Evolutionary conservation across 371 early-diverging fungal genomes (phyloP).

Genomic region (Polyrhizophydium stewartii): DNA sequence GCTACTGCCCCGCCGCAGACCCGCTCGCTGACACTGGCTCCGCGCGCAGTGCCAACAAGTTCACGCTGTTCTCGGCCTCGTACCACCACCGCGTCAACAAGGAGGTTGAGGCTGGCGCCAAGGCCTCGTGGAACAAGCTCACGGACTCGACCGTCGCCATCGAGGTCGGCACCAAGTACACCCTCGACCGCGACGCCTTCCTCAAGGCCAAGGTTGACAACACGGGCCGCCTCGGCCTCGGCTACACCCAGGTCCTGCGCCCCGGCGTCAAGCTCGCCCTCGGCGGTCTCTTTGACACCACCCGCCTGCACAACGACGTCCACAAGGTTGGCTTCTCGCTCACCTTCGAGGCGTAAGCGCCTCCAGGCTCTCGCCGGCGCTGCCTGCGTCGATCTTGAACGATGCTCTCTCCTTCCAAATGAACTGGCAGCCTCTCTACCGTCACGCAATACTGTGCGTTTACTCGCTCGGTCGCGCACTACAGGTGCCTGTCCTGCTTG

Average conservation of each 20-base stretch:
- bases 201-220: conserved; percentile 96
- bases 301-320: conserved; percentile 85
- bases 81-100: conserved; percentile 93
- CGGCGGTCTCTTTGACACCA: conserved; percentile 87
- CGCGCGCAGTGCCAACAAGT: conserved; percentile 35
- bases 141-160: conserved; percentile 68
- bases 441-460: too few relatives aligned
- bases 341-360: conserved; percentile 75
- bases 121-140: conserved; percentile 86
- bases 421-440: too few relatives aligned
- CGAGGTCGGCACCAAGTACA: conserved; percentile 94
- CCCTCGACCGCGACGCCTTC: conserved; percentile 81
- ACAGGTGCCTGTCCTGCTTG: not conserved
- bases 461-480: too few relatives aligned
- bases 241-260: conserved; percentile 88
- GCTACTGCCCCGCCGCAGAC: not conserved
- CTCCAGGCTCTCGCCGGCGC: too few relatives aligned
- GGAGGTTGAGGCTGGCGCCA: conserved; percentile 89
- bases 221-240: conserved; percentile 87
- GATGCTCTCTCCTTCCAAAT: too few relatives aligned
- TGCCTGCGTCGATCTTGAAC: too few relatives aligned
- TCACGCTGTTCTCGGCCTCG: conserved; percentile 77
- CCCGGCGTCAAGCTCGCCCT: conserved; percentile 92
- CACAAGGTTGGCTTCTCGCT: conserved; percentile 93
- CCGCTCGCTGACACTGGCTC: not conserved